Percentiles rank a stretch among this genome's conserved stretches.
Conservation (phyloP, 2,329 filamentous ascomycete genomes). For the Cytospora piceae region DNA sequence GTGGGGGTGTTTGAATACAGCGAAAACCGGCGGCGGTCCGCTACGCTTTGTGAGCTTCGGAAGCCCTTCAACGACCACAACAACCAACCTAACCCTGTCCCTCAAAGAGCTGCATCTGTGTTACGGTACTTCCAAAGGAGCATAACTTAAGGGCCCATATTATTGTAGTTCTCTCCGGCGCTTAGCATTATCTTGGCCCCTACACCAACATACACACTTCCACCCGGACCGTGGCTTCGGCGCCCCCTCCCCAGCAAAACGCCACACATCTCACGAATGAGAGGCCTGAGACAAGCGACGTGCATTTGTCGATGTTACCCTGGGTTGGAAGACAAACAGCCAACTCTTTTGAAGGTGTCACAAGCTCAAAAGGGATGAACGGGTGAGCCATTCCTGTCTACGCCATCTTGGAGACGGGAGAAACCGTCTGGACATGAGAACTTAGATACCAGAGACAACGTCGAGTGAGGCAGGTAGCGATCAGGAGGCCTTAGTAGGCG, state of each 20-base stretch:
- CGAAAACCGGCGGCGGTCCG: neutral
- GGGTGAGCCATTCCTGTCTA: neutral
- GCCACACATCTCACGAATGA: constrained; percentile 8
- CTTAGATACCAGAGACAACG: neutral
- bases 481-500: neutral
- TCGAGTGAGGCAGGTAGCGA: neutral
- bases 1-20: neutral
- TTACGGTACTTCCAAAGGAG: neutral
- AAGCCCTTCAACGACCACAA: neutral
- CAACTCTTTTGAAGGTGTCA: neutral
- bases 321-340: no score
- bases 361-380: neutral
- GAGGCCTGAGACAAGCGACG: constrained; percentile 4
- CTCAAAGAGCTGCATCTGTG: neutral
- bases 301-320: constrained; percentile 1
- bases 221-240: neutral
- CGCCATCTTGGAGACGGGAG: neutral
- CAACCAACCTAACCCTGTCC: neutral
- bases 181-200: constrained; percentile 19
- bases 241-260: constrained; percentile 17
- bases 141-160: neutral
- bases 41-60: neutral
- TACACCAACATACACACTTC: constrained; percentile 1
- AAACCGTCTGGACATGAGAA: neutral
- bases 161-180: neutral